phyloP scores from a whole-genome alignment of 2,329 filamentous ascomycete genomes.

The Talaromyces sp. region DNA sequence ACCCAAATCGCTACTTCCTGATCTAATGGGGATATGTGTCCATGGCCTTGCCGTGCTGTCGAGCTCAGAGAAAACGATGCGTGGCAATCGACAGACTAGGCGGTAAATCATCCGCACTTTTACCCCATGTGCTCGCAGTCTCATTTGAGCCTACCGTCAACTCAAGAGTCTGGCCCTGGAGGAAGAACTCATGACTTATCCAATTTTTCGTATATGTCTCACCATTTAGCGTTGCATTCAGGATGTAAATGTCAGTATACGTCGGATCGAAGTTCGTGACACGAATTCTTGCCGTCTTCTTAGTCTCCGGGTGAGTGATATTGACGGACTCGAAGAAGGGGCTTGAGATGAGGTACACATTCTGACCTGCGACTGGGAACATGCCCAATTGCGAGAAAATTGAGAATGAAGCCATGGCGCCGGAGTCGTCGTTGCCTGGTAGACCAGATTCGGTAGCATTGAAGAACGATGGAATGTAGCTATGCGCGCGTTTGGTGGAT shows the following conservation, averaged over 20 bases:
- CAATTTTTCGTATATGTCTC: conserved; percentile 60
- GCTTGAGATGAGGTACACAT: conserved; percentile 65
- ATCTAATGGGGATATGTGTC: background rate
- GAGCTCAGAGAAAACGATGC: background rate
- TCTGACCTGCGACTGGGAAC: conserved; percentile 64
- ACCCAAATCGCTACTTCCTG: background rate
- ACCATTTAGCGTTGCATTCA: conserved; percentile 62
- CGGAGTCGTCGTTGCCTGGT: conserved; percentile 66
- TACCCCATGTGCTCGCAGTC: conserved; percentile 64
- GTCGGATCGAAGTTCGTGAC: conserved; percentile 59
- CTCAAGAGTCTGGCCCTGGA: conserved; percentile 61
- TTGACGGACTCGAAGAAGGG: conserved; percentile 61
- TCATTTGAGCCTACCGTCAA: conserved; percentile 60
- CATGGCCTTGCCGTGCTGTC: background rate
- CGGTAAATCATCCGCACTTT: conserved; percentile 56
- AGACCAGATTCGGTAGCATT: conserved; percentile 55
- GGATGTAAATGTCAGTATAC: conserved; percentile 60
- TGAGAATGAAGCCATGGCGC: conserved; percentile 65
- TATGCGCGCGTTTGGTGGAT: conserved; percentile 52
- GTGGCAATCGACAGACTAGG: conserved; percentile 46
- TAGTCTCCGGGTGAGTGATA: conserved; percentile 56
- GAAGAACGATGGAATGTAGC: conserved; percentile 62
- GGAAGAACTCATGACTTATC: conserved; percentile 66
- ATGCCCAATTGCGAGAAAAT: conserved; percentile 65
- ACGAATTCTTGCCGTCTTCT: conserved; percentile 56